Evolutionary conservation across 305 asterid genomes (phyloP).

Genomic region (Fraxinus baroniana): DNA sequence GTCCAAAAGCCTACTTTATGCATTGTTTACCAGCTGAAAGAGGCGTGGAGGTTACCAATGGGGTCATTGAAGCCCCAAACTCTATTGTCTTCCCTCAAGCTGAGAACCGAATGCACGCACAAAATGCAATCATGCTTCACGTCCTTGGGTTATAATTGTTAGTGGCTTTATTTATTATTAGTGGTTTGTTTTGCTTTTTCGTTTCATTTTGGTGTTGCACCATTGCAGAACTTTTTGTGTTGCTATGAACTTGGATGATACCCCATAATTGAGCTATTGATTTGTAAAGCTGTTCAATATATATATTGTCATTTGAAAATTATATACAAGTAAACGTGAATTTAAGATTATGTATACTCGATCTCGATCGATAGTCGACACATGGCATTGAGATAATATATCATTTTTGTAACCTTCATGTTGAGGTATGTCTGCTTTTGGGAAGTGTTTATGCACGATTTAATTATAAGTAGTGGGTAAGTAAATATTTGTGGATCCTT

Average conservation of each 20-base stretch:
- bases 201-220: background rate
- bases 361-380: background rate
- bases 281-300: background rate
- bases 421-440: background rate
- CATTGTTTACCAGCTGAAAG: slow-evolving; percentile 96
- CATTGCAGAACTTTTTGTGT: background rate
- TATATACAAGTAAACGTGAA: too few relatives aligned
- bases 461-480: background rate
- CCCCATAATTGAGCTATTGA: background rate
- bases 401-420: background rate
- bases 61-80: slow-evolving; percentile 77
- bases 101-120: slow-evolving; percentile 94
- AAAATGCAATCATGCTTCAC: slow-evolving; percentile 92
- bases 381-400: background rate
- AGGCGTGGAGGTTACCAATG: slow-evolving; percentile 80
- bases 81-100: slow-evolving; percentile 91
- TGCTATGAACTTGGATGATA: background rate
- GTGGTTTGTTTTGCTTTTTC: background rate
- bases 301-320: background rate
- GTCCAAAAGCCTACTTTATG: slow-evolving; percentile 77
- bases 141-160: slow-evolving; percentile 62
- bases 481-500: background rate
- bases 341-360: background rate
- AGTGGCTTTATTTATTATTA: background rate
- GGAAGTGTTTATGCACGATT: background rate